Percentiles rank a stretch among this genome's conserved stretches.
Evolutionary conservation across 768 basidiomycete species (phyloP).

Genomic region (Kwoniella botswanensis): DNA sequence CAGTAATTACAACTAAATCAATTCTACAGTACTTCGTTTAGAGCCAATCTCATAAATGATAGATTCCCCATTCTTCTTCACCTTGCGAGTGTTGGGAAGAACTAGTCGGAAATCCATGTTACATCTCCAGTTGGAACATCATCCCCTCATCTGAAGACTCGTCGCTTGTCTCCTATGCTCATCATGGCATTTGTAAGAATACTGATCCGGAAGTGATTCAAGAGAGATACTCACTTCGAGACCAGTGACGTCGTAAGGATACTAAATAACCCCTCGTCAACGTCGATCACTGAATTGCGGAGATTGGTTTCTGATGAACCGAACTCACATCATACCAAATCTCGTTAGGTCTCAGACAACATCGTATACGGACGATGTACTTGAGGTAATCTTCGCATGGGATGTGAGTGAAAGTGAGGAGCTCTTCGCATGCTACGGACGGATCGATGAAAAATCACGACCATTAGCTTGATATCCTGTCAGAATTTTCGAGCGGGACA

Average conservation of each 20-base stretch:
- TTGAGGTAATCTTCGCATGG: constrained; percentile 26
- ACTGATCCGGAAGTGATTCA: neutral
- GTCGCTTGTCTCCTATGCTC: constrained; percentile 4
- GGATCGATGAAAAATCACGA: neutral
- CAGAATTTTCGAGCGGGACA: too few species aligned
- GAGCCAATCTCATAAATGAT: too few species aligned
- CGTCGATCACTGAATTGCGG: too few species aligned
- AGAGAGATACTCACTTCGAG: constrained; percentile 25
- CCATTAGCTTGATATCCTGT: neutral
- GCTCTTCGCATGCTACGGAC: constrained; percentile 22
- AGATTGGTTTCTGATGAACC: neutral
- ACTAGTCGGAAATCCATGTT: neutral
- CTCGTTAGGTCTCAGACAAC: constrained; percentile 22
- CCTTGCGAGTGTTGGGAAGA: neutral
- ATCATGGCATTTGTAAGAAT: neutral
- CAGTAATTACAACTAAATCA: neutral
- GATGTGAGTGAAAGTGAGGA: constrained; percentile 11
- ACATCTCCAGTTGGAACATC: constrained; percentile 24
- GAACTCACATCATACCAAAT: constrained; percentile 34
- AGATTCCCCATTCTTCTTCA: too few species aligned
- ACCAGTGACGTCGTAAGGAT: constrained; percentile 34
- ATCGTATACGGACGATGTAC: constrained; percentile 34
- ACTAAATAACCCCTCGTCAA: constrained; percentile 19
- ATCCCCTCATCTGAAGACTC: constrained; percentile 20
- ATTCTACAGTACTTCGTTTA: neutral